Base-by-base conservation (phyloP, 2,329 filamentous ascomycete species). In the Diaporthe ampelina region DNA sequence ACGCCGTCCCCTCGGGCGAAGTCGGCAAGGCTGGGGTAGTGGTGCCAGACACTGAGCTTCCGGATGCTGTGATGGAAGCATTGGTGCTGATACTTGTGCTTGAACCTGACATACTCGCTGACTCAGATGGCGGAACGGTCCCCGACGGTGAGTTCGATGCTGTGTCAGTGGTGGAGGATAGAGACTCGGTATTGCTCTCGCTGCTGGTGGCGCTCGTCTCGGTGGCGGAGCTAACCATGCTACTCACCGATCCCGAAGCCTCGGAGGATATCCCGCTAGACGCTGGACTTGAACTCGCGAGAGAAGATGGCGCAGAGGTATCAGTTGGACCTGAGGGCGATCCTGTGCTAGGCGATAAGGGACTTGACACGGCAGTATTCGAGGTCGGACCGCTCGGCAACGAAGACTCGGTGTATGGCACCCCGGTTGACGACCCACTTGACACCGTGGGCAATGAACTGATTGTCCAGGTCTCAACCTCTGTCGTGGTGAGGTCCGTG, bases 401-500 rank as follows among this genome's bases (percentile, higher is more conserved):
- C 26, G 56, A 52, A 40, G 48, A 26, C n/a, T 68, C 63, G 0
- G 48, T 48, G 37, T 45, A 26, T 32, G 52, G 52, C 17, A 52
- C 37, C 21, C 52, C 37, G 2, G 24, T 48, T 8, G 67, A 70
- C 11, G 52, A 70, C 56, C 10, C 68, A 24, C 52, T 56, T 19
- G 26, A 54, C 32, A n/a, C 40, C 6, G 50, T 48, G 52, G 45
- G 10, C 19, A 68, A 69, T 24, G 72, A 56, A 40, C 59, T 61
- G 17, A 68, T 13, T 26, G 68, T 76, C n/a, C 65, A 50, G 29
- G 58, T 69, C 6, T 63, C 58, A 9, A 69, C 68, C 26, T 48
- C 26, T 7, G 72, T 74, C 26, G 68, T 74, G 4, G 72, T 74
- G 7, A 69, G n/a, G 24, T 74, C 68, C 52, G 74, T 74, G 6